Conservation (phyloP, 1,284 basidiomycete genomes). For the Veloboletus limbatus region DNA sequence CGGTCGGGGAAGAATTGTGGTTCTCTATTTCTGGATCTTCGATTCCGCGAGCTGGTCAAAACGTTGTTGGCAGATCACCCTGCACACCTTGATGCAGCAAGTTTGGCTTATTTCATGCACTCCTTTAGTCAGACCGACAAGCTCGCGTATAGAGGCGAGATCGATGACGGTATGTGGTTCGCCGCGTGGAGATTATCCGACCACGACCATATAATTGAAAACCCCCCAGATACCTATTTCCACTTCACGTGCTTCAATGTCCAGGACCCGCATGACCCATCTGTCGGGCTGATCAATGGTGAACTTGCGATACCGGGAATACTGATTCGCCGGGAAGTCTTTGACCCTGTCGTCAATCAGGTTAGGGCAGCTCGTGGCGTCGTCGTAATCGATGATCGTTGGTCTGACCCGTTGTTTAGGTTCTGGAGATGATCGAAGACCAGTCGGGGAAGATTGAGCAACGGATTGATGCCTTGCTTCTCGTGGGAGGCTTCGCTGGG, state of each 20-base stretch:
- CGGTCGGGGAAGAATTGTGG: constrained; percentile 81
- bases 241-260: constrained; percentile 82
- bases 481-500: constrained; percentile 83
- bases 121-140: constrained; percentile 85
- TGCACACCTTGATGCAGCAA: constrained; percentile 72
- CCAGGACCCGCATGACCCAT: constrained; percentile 70
- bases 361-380: constrained; percentile 38
- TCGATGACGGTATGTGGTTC: constrained; percentile 61
- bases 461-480: constrained; percentile 70
- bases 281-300: constrained; percentile 72
- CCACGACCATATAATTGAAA: constrained; percentile 10
- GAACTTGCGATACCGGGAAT: constrained; percentile 77
- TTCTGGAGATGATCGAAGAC: constrained; percentile 70
- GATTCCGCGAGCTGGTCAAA: constrained; percentile 75
- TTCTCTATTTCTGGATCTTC: constrained; percentile 76
- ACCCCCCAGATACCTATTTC: constrained; percentile 64
- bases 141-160: constrained; percentile 62
- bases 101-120: constrained; percentile 81
- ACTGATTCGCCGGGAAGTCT: constrained; percentile 70
- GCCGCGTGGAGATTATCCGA: constrained; percentile 8
- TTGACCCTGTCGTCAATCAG: constrained; percentile 76
- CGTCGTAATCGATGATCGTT: constrained; percentile 14
- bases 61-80: constrained; percentile 72
- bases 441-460: constrained; percentile 64
- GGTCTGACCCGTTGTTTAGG: constrained; percentile 41